Conservation (phyloP, 805 yeast genomes). For the Ogataea parapolymorpha region DNA sequence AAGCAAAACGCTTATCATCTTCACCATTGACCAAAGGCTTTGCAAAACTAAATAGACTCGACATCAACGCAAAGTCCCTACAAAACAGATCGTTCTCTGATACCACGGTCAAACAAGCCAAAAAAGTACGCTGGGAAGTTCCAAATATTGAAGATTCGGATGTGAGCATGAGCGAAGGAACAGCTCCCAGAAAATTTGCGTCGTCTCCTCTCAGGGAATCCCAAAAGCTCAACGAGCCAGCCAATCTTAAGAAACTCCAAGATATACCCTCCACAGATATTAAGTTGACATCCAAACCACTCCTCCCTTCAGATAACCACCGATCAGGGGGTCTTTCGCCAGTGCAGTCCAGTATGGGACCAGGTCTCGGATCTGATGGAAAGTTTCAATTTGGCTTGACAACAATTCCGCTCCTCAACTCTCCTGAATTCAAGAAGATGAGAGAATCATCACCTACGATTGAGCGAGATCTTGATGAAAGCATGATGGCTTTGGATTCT, state of each 20-base stretch:
- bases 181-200: constrained; percentile 4
- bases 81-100: constrained; percentile 9
- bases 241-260: neutral
- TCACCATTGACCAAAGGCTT: constrained; percentile 22
- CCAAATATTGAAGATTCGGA: constrained; percentile 27
- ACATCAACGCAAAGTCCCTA: constrained; percentile 8
- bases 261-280: constrained; percentile 3
- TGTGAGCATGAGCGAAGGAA: constrained; percentile 17
- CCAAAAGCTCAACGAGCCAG: constrained; percentile 2
- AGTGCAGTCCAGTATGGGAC: constrained; percentile 7
- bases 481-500: constrained; percentile 14
- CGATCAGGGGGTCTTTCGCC: constrained; percentile 7
- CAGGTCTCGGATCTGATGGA: constrained; percentile 11
- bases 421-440: constrained; percentile 6
- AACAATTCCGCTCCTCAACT: constrained; percentile 5
- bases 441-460: neutral
- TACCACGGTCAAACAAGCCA: constrained; percentile 24
- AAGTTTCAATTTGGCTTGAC: constrained; percentile 14
- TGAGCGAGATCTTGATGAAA: constrained; percentile 9
- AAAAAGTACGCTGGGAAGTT: constrained; percentile 48
- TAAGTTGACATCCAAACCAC: constrained; percentile 16
- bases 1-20: constrained; percentile 23
- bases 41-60: constrained; percentile 15
- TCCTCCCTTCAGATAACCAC: constrained; percentile 9
- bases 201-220: constrained; percentile 13